Conservation (phyloP, 805 yeast species). For the Zygosaccharomyces kombuchaensis region DNA sequence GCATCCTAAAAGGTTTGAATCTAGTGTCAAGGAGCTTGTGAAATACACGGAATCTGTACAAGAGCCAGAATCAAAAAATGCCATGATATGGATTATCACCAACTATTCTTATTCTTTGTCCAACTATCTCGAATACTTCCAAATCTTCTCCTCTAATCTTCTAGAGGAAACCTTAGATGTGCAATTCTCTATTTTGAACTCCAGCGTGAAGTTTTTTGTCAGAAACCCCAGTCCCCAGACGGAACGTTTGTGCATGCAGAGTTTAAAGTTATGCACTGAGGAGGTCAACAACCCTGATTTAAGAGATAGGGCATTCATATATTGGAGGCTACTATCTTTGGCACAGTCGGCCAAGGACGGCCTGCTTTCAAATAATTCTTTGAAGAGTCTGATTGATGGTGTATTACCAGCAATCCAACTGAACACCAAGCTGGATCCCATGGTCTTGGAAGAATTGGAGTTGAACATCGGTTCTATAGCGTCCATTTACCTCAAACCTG, state of each 20-base stretch:
- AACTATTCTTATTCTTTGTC: conserved; percentile 51
- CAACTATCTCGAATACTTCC: conserved; percentile 25
- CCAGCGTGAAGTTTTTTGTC: conserved; percentile 65
- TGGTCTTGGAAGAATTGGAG: conserved; percentile 73
- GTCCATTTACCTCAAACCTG: conserved; percentile 79
- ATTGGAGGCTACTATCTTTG: conserved; percentile 71
- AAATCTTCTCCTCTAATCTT: conserved; percentile 40
- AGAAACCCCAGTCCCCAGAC: conserved; percentile 47
- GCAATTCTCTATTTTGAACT: conserved; percentile 68
- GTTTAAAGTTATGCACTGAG: conserved; percentile 68
- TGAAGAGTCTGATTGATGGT: conserved; percentile 54
- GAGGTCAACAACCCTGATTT: conserved; percentile 77
- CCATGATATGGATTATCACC: conserved; percentile 83
- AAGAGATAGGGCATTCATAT: conserved; percentile 78
- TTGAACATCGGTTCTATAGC: conserved; percentile 78
- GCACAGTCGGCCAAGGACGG: conserved; percentile 23
- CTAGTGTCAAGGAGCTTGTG: conserved; percentile 41
- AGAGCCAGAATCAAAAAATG: conserved; percentile 74
- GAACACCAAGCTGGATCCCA: conserved; percentile 65
- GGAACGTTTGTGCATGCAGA: conserved; percentile 52
- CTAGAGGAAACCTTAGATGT: conserved; percentile 67
- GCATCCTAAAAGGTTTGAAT: conserved; percentile 57
- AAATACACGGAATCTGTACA: conserved; percentile 48
- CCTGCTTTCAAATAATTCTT: conserved; percentile 37
- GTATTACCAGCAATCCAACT: conserved; percentile 62